Evolutionary conservation across 257 asterid genomes (phyloP).

Genomic region (Coffea canephora): DNA sequence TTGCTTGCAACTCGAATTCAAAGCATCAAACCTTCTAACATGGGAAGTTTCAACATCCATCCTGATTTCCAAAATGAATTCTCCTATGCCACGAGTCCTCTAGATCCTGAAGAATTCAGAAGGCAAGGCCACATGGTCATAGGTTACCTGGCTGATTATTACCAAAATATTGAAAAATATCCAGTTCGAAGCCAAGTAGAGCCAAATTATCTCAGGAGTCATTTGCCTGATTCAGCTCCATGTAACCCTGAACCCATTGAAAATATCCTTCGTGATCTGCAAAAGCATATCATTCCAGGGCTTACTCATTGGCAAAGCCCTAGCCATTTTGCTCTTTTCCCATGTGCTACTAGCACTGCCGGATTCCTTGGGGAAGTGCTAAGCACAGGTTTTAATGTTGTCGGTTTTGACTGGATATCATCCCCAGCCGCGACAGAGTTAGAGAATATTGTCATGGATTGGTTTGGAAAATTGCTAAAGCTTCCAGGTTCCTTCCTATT

Average conservation of each 20-base stretch:
- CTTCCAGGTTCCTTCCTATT: slow-evolving; percentile 19
- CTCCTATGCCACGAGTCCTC: too few relatives aligned
- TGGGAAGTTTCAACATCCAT: too few relatives aligned
- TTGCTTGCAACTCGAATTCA: too few relatives aligned
- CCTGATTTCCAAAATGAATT: too few relatives aligned
- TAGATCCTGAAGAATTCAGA: too few relatives aligned
- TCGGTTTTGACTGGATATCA: slow-evolving; percentile 28
- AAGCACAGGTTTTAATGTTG: slow-evolving; percentile 13
- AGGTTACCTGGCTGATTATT: slow-evolving; percentile 66
- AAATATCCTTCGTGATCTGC: slow-evolving; percentile 49
- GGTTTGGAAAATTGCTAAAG: slow-evolving; percentile 20
- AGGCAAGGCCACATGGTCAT: slow-evolving; percentile 26
- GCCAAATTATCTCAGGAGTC: slow-evolving; percentile 48
- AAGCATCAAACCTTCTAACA: too few relatives aligned
- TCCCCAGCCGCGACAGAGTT: slow-evolving; percentile 24
- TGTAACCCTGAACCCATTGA: slow-evolving; percentile 53
- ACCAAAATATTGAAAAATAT: slow-evolving; percentile 51
- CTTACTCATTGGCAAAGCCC: slow-evolving; percentile 31
- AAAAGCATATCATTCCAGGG: slow-evolving; percentile 59
- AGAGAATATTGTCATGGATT: slow-evolving; percentile 26
- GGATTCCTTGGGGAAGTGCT: slow-evolving; percentile 20
- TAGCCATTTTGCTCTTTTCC: slow-evolving; percentile 21
- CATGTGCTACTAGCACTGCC: slow-evolving; percentile 6
- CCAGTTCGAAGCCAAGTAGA: slow-evolving; percentile 69
- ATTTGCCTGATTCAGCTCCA: slow-evolving; percentile 59